Evolutionary conservation across 1,284 basidiomycete genomes (phyloP).

Genomic region (Leccinum pallidistipes): DNA sequence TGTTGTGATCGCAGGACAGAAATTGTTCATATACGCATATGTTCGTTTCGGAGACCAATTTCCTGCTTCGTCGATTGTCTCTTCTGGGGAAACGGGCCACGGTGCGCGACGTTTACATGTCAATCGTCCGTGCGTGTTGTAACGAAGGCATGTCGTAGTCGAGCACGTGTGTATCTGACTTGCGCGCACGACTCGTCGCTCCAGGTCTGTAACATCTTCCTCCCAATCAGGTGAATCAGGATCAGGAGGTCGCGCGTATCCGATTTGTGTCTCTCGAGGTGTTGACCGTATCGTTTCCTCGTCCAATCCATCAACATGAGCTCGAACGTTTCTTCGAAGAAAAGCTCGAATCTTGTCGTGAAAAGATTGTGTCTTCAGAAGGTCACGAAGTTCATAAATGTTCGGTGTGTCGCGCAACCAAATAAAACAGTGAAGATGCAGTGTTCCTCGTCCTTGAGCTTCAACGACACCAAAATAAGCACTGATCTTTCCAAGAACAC

Average conservation of each 20-base stretch:
- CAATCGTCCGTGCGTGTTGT: slow-evolving; percentile 2
- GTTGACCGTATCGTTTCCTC: neutral
- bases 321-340: neutral
- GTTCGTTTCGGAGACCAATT: neutral
- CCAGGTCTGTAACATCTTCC: neutral
- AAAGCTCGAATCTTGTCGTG: too few relatives aligned
- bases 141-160: slow-evolving; percentile 2
- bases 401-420: too few relatives aligned
- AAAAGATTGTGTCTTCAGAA: too few relatives aligned
- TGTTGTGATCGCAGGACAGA: slow-evolving; percentile 7
- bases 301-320: slow-evolving; percentile 6
- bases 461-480: too few relatives aligned
- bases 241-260: slow-evolving; percentile 5
- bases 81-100: neutral
- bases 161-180: slow-evolving; percentile 12
- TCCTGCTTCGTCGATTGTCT: neutral
- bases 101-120: slow-evolving; percentile 8
- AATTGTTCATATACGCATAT: neutral
- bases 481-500: too few relatives aligned
- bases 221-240: neutral
- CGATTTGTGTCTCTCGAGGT: neutral
- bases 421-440: too few relatives aligned
- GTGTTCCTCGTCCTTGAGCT: too few relatives aligned
- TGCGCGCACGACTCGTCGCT: neutral
- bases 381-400: too few relatives aligned